These are phyloP conservation scores for Moricandia moricandioides DNA, from an alignment of 345 rosid genomes.

Conservation along the genomic window DNA sequence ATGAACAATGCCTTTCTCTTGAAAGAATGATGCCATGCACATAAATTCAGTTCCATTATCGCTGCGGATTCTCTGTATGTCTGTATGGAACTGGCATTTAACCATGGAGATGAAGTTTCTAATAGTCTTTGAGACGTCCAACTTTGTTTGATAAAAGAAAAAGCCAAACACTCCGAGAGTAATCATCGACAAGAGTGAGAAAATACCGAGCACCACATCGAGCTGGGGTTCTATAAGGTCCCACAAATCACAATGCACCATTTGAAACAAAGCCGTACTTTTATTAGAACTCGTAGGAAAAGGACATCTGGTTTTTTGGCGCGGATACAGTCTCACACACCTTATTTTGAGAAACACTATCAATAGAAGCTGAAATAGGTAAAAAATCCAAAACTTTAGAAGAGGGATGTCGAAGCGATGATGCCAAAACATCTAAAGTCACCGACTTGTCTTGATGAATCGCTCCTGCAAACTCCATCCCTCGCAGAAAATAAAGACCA, in stretches of 20 bases:
- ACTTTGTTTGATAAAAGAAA: not conserved
- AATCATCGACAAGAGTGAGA: not conserved
- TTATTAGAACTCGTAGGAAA: not conserved
- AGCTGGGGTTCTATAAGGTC: not conserved
- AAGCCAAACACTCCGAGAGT: not conserved
- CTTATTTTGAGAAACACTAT: not conserved
- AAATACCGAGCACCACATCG: not conserved
- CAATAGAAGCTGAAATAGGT: not conserved
- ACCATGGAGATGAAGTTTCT: not conserved
- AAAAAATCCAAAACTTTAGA: not conserved
- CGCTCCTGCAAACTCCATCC: not conserved
- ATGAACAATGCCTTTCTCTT: too few relatives aligned
- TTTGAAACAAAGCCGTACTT: not conserved
- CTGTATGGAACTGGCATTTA: too few relatives aligned
- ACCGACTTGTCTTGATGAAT: not conserved
- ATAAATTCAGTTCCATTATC: too few relatives aligned
- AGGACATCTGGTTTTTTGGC: not conserved
- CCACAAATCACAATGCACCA: not conserved
- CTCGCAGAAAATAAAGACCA: not conserved
- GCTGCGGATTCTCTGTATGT: too few relatives aligned
- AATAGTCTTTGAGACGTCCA: not conserved
- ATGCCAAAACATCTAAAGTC: not conserved
- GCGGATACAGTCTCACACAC: not conserved
- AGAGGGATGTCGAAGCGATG: not conserved
- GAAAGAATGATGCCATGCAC: too few relatives aligned